Evolutionary conservation across 2,329 filamentous ascomycete species (phyloP).

Genomic region (Alternaria novae-zelandiae): DNA sequence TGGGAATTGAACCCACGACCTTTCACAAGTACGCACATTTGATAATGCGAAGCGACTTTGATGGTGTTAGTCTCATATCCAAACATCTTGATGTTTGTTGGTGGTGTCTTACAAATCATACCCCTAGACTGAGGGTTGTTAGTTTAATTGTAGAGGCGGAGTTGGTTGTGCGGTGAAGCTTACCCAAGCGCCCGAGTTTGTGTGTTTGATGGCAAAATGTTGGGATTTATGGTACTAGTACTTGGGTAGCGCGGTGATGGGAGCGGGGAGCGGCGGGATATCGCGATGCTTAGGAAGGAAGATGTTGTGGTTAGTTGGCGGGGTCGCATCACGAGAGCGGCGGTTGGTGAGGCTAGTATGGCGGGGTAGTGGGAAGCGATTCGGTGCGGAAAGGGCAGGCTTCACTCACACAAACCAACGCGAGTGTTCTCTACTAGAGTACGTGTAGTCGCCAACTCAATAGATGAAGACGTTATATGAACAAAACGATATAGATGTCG

Average conservation of each 20-base stretch:
- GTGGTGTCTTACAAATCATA: conserved; percentile 10
- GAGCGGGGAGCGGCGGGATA: too few species aligned
- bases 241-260: neutral
- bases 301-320: neutral
- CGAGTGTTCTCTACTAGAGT: neutral
- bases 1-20: conserved; percentile 18
- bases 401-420: neutral
- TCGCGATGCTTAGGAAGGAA: too few species aligned
- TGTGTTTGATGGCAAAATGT: neutral
- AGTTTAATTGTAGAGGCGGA: neutral
- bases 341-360: neutral
- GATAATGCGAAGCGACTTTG: conserved; percentile 22
- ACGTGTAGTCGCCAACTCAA: neutral
- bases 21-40: conserved; percentile 20
- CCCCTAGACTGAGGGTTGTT: neutral
- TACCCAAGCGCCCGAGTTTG: conserved; percentile 9
- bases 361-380: neutral
- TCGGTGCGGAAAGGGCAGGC: neutral
- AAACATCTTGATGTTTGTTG: neutral
- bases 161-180: neutral
- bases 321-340: neutral
- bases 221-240: rapidly evolving
- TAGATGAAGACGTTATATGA: neutral
- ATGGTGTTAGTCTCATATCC: neutral
- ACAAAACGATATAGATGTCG: neutral